phyloP scores from a whole-genome alignment of 441 rosid species.

The Syzygium malaccense region DNA sequence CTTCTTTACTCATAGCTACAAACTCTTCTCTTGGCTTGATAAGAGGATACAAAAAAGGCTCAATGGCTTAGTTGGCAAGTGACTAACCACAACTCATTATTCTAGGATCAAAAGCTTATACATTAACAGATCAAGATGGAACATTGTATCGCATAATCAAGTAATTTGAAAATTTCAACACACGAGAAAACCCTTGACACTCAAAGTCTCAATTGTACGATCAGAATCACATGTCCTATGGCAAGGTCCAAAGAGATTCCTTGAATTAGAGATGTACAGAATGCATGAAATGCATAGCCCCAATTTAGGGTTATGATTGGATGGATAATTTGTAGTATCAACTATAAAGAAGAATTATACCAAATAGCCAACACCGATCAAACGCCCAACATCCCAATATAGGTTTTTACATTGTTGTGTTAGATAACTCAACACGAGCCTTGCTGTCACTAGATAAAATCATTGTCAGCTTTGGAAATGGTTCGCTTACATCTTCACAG shows the following conservation, averaged over 20 bases:
- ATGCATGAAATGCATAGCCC: background rate
- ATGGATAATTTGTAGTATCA: rapidly evolving
- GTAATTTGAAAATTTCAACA: background rate
- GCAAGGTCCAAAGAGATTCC: background rate
- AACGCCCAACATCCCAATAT: background rate
- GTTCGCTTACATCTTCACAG: background rate
- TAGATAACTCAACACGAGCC: background rate
- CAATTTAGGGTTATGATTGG: background rate
- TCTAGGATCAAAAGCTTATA: too few species aligned
- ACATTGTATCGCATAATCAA: too few species aligned
- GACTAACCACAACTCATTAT: too few species aligned
- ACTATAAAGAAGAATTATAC: too few species aligned
- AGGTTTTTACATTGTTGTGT: background rate
- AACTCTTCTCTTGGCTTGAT: too few species aligned
- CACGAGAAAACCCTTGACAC: background rate
- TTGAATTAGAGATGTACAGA: too few species aligned
- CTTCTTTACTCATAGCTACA: too few species aligned
- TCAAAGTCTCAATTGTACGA: background rate
- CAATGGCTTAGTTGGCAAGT: too few species aligned
- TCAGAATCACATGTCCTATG: background rate
- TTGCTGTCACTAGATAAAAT: background rate
- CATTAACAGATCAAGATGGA: too few species aligned
- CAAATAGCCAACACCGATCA: background rate
- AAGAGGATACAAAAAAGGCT: too few species aligned
- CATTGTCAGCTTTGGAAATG: too few species aligned